Evolutionary conservation across 306 rosid genomes (phyloP), one percentile per base, ranked within the genome.

Genomic region (Sicyos baderoa): DNA sequence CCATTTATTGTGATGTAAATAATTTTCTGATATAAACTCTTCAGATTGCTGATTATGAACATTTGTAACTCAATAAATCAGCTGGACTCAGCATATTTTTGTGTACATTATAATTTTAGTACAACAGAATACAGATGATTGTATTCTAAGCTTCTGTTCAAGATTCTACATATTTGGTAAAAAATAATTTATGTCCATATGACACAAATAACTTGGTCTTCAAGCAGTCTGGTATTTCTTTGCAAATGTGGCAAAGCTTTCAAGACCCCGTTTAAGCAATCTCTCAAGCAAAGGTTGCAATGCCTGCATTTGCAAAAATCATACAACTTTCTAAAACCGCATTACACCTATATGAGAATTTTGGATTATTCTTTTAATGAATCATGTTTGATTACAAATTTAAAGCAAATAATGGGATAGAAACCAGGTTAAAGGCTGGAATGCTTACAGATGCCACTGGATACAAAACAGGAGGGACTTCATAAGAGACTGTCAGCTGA

Each of bases 401-500:
- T 5, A 18, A 4, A 54, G 25, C 51, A 19, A 25, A 48, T 25
- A 49, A 49, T 67, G 21, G 35, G n/a, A 22, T 44, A 6, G 53
- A 35, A 40, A 6, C 45, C 12, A 40, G 45, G 10, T 40, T 40
- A 40, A 40, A 7, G 45, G 45, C 45, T 40, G 45, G 11, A 40
- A 9, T 40, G 65, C 91, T 81, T 82, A 93, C 99, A 21, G 97
- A 86, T 61, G 97, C 97, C 77, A 90, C 99, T 48, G 99, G 97
- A 80, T 79, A 73, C 62, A 93, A 83, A 75, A 93, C 74, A 66
- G 74, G 89, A 59, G 99, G 99, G 59, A 93, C 97, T 83, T 90
- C 99, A 73, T 93, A 94, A 6, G 96, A 88, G 80, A 94, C 97
- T 5, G 95, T 90, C 73, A 94, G 79, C 99, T 94, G 96, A 37